Evolutionary conservation across 140 eudicot genomes (phyloP), one percentile per base, ranked within the genome.

Genomic region (Anethum foeniculum): DNA sequence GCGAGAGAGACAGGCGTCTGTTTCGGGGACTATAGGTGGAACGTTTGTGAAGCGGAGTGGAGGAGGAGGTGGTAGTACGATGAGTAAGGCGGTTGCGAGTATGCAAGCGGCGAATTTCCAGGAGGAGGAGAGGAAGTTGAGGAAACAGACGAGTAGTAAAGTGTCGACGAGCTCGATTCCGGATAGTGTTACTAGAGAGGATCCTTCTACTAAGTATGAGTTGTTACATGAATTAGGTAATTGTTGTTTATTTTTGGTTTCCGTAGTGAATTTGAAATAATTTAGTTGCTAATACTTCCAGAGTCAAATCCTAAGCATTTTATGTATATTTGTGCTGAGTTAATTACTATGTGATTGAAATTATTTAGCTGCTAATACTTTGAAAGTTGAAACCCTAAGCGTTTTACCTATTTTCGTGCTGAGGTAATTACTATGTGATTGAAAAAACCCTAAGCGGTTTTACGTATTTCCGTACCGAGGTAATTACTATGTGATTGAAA

Each of bases 171-270:
- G 97, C 73, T 95, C 97, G 58, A 89, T 92, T 81, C 92, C 97
- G 0, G 99, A 95, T 51, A 84, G 93, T 88, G 79, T 95, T 69
- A 87, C 93, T 3, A 92, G 92, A 84, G 99, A 95, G 82, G 99
- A 95, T 87, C 99, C 99, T 74, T 84, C 90, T 77, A 90, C 97
- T 13, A 95, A 92, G 90, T 95, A 95, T 81, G 96, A 95, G 76
- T 83, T 95, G 92, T 96, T 95, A 79, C 91, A 95, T 80, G 99
- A 95, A 77, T 94, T 95, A 72, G 97, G 99, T 94, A 88, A 84
- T 64, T 30, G 11, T 68, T 14, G 16, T 54, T 41, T 51, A 44
- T 46, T 36, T 36, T 21, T 60, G 76, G 76, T 36, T 49, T 44
- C 11, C 41, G n/a, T 6, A 12, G 46, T 41, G 9, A 65, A 18